A percentile compares a stretch with the other conserved stretches of the same genome.
phyloP scores from a whole-genome alignment of 805 yeast species.

The Alloascoidea africana region DNA sequence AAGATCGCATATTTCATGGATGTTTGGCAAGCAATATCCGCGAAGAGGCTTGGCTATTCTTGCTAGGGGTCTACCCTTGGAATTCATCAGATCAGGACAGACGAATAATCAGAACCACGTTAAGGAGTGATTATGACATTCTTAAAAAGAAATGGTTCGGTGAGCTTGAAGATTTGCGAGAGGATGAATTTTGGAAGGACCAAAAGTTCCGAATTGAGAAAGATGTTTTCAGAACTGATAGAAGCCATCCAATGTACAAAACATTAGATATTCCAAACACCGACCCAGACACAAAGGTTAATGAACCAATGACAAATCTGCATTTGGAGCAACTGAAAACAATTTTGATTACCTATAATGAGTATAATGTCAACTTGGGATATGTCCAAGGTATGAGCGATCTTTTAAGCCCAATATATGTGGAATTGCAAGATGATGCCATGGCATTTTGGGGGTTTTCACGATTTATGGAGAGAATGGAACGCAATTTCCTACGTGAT shows the following conservation, averaged over 20 bases:
- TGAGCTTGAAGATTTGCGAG: slow-evolving; percentile 35
- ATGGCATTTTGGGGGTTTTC: slow-evolving; percentile 82
- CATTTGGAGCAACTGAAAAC: slow-evolving; percentile 61
- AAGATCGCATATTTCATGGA: slow-evolving; percentile 80
- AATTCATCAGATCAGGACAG: slow-evolving; percentile 63
- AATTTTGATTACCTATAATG: slow-evolving; percentile 75
- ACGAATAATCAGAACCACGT: slow-evolving; percentile 34
- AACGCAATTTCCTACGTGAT: slow-evolving; percentile 80
- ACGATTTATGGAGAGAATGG: slow-evolving; percentile 88
- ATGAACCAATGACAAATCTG: slow-evolving; percentile 58
- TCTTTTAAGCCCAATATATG: slow-evolving; percentile 72
- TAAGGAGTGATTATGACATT: slow-evolving; percentile 41
- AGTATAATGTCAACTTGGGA: slow-evolving; percentile 70
- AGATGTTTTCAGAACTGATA: slow-evolving; percentile 85
- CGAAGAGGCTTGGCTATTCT: slow-evolving; percentile 71
- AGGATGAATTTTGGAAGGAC: slow-evolving; percentile 70
- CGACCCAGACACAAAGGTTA: slow-evolving; percentile 32
- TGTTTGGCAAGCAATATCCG: slow-evolving; percentile 53
- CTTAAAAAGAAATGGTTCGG: slow-evolving; percentile 61
- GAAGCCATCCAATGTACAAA: slow-evolving; percentile 52
- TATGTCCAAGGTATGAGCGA: slow-evolving; percentile 99
- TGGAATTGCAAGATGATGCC: slow-evolving; percentile 46
- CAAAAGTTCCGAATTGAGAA: slow-evolving; percentile 84
- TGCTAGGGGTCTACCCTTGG: slow-evolving; percentile 83
- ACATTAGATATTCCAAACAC: slow-evolving; percentile 26